Percentiles rank a stretch among this genome's conserved stretches.
phyloP scores from a whole-genome alignment of 139 green algal genomes.

The Volvox africanus region DNA sequence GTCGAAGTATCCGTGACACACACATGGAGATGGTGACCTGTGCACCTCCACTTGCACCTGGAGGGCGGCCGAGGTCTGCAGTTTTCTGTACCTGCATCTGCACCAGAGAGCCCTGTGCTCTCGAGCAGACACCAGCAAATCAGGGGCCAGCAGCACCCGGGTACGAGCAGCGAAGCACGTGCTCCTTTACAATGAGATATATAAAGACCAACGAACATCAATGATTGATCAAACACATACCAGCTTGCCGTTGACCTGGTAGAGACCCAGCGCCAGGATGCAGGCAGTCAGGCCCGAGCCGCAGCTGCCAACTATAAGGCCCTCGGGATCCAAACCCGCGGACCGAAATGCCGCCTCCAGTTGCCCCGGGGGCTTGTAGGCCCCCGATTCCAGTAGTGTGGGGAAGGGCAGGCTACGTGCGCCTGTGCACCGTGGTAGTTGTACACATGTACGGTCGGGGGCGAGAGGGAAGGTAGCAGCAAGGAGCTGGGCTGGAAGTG shows the following conservation, averaged over 20 bases:
- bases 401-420: slow-evolving; percentile 85
- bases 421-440: slow-evolving; percentile 39
- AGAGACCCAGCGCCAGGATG: slow-evolving; percentile 85
- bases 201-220: no score
- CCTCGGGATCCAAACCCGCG: slow-evolving; percentile 68
- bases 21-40: no score
- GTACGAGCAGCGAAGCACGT: no score
- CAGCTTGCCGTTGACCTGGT: slow-evolving; percentile 64
- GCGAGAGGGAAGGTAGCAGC: neutral
- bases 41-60: no score
- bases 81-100: no score
- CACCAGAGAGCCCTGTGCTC: no score
- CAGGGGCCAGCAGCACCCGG: no score
- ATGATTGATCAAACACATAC: slow-evolving; percentile 29
- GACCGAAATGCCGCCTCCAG: slow-evolving; percentile 73
- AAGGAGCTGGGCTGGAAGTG: neutral
- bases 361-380: slow-evolving; percentile 51
- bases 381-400: slow-evolving; percentile 66
- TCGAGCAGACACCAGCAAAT: no score
- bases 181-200: no score
- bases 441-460: no score
- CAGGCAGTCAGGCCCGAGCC: slow-evolving; percentile 94
- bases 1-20: no score
- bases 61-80: no score
- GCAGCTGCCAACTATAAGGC: slow-evolving; percentile 80